A percentile compares a stretch with the other conserved stretches of the same genome.
These are phyloP conservation scores for Trichoderma endophyticum DNA, from an alignment of 2,329 filamentous ascomycete species.

Conservation along the genomic window DNA sequence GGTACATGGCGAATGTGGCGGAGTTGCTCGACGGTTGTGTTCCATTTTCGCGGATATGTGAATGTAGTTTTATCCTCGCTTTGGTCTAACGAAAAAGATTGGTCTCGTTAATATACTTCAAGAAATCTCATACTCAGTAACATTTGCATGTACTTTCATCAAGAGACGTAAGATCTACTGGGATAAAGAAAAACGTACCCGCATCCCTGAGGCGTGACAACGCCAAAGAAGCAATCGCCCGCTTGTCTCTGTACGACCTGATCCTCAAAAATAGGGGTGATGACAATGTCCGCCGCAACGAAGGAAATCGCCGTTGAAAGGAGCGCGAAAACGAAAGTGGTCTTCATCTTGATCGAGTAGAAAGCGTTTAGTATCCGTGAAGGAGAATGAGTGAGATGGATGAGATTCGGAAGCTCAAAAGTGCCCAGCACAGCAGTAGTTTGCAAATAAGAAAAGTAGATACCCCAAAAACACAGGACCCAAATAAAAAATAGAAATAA, in stretches of 20 bases:
- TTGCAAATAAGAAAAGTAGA: not conserved
- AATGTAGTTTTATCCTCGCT: not conserved
- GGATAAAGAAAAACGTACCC: conserved; percentile 41
- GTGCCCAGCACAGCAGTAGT: not conserved
- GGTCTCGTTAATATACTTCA: not conserved
- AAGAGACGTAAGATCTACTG: not conserved
- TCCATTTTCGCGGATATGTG: not conserved
- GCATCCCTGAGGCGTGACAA: conserved; percentile 55
- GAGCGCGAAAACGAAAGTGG: conserved; percentile 32
- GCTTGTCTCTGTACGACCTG: conserved; percentile 48
- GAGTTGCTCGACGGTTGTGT: not conserved
- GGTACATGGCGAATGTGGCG: not conserved
- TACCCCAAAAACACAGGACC: not conserved
- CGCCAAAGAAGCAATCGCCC: conserved; percentile 56
- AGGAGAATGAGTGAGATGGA: not conserved
- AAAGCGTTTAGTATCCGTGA: not conserved
- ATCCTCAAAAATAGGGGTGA: conserved; percentile 49
- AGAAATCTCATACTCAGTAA: not conserved
- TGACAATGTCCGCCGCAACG: conserved; percentile 52
- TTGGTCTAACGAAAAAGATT: not conserved
- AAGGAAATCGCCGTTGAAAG: conserved; percentile 45
- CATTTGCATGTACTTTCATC: not conserved
- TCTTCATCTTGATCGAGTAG: conserved; percentile 28
- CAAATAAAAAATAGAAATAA: no score
- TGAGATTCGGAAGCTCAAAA: not conserved